These are phyloP conservation scores for Ramalina intermedia DNA, from an alignment of 495 filamentous ascomycete species.

Conservation along the genomic window DNA sequence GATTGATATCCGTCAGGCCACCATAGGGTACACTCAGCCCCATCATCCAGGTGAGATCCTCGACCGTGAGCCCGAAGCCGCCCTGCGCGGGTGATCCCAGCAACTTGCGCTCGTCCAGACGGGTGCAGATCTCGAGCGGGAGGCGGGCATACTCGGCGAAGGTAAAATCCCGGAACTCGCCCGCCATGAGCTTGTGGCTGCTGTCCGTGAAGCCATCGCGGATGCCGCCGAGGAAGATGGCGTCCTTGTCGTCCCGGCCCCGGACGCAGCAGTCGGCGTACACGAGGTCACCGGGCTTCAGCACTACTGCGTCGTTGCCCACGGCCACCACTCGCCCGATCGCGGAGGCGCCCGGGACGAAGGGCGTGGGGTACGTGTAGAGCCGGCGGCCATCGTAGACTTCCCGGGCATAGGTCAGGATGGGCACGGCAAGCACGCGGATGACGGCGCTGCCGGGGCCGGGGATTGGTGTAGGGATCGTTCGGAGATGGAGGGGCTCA, in stretches of 20 bases:
- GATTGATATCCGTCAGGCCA: slow-evolving; percentile 32
- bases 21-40: slow-evolving; percentile 27
- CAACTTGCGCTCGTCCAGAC: slow-evolving; percentile 23
- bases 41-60: slow-evolving; percentile 18
- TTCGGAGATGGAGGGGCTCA: slow-evolving; percentile 6
- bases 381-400: slow-evolving; percentile 14
- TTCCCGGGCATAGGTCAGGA: slow-evolving; percentile 10
- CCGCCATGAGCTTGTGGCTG: slow-evolving; percentile 20
- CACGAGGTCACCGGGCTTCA: slow-evolving; percentile 39
- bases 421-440: slow-evolving; percentile 11
- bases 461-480: slow-evolving; percentile 11
- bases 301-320: slow-evolving; percentile 28
- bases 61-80: slow-evolving; percentile 23
- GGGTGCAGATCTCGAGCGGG: slow-evolving; percentile 27
- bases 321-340: slow-evolving; percentile 32
- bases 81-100: slow-evolving; percentile 3
- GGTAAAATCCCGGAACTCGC: slow-evolving; percentile 22
- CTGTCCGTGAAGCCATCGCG: slow-evolving; percentile 14
- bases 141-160: slow-evolving; percentile 28
- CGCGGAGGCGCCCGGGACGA: slow-evolving; percentile 12
- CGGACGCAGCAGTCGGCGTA: slow-evolving; percentile 27
- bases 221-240: slow-evolving; percentile 24
- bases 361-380: slow-evolving; percentile 12
- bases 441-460: slow-evolving; percentile 12
- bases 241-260: slow-evolving; percentile 29